Evolutionary conservation across 2,329 filamentous ascomycete genomes (phyloP).

Genomic region (Parastagonospora avenae): DNA sequence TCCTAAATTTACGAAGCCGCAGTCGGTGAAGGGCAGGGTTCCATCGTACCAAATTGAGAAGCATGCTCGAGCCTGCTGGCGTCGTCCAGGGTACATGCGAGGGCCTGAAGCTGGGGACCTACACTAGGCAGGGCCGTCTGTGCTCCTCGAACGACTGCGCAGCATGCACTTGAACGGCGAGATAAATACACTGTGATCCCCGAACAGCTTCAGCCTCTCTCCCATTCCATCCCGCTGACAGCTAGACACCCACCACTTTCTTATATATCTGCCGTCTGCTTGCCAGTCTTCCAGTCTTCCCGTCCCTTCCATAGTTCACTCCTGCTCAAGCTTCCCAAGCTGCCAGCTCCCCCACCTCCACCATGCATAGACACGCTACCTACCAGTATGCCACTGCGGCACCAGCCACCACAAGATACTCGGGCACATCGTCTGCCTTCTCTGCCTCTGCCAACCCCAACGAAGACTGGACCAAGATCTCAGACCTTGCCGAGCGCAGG

Average conservation of each 20-base stretch:
- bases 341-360: constrained; percentile 19
- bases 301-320: constrained; percentile 11
- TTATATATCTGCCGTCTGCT: constrained; percentile 17
- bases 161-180: constrained; percentile 26
- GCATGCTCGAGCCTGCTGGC: constrained; percentile 26
- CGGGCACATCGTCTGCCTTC: constrained; percentile 90
- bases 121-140: constrained; percentile 32
- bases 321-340: constrained; percentile 6
- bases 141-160: constrained; percentile 36
- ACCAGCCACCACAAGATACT: constrained; percentile 62
- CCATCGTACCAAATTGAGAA: constrained; percentile 30
- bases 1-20: constrained; percentile 39
- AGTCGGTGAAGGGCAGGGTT: constrained; percentile 39
- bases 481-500: constrained; percentile 89
- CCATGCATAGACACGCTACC: constrained; percentile 52
- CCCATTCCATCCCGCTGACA: constrained; percentile 22
- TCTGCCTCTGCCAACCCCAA: constrained; percentile 93
- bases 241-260: constrained; percentile 13
- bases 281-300: constrained; percentile 3
- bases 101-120: constrained; percentile 38
- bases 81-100: constrained; percentile 29
- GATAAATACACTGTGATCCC: constrained; percentile 38
- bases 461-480: constrained; percentile 99
- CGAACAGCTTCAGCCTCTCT: constrained; percentile 30
- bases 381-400: constrained; percentile 51